Base-by-base conservation (phyloP, 805 yeast species). In the Kluyveromyces starmeri region DNA sequence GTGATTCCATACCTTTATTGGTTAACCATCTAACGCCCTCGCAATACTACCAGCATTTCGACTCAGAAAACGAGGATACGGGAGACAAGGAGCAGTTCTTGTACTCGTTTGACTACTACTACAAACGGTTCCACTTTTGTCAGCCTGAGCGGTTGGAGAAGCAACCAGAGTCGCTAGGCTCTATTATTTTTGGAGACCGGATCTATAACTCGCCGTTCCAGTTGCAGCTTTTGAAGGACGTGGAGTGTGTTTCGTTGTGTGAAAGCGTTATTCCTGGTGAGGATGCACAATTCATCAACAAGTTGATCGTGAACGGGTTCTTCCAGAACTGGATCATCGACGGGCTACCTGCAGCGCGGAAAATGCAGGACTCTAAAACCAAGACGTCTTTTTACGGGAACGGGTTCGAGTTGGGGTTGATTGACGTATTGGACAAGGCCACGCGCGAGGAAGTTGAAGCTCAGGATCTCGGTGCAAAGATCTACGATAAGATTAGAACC, bases 1-100 rank as follows among this genome's bases (percentile, higher is more conserved):
- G 78, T 33, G 94, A 88, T 35, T 46, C 51, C 3, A 77, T 92
- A 32, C 84, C 89, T 11, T 63, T 92, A 36, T 64, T 81, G 32
- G 98, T 92, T 20, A 92, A 92, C 55, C 94, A 86, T 50, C 73
- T 92, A 47, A 84, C 96, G 0, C 95, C 96, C 11, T 73, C 85
- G 4, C 63, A 71, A 43, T 58, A 54, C 42, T 55, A 50, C 38
- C 67, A 64, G 48, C 70, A 37, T 50, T 50, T 45, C 63, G 69
- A 51, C 62, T 53, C 44, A 17, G 40, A 57, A 13, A 57, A 55
- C n/a, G 51, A 56, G 21, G 61, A 60, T 35, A 59, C 64, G 30
- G 51, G 63, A 4, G 60, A 64, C 17, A 61, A 50, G 30, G 64
- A 71, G 45, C 73, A 76, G 2, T 78, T 67, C 47, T 70, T 79